phyloP scores from a whole-genome alignment of 1,139 yeast genomes.

The Saccharomyces hybrid region DNA sequence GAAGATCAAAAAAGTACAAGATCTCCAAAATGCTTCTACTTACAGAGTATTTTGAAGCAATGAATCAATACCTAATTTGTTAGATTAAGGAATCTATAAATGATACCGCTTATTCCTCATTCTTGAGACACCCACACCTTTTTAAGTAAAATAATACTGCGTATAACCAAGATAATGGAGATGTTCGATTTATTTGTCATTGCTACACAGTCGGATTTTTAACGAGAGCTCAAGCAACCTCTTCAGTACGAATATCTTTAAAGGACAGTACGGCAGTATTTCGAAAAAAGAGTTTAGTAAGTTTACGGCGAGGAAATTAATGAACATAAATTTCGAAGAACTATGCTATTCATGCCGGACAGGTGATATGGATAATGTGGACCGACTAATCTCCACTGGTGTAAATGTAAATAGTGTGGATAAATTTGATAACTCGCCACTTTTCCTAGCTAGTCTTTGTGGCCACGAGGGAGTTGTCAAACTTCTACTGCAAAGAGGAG shows the following conservation, averaged over 20 bases:
- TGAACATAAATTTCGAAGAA: conserved; percentile 23
- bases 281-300: not conserved
- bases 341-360: conserved; percentile 59
- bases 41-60: too few relatives aligned
- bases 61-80: too few relatives aligned
- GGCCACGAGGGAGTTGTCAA: conserved; percentile 62
- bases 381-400: conserved; percentile 48
- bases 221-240: too few relatives aligned
- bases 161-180: not conserved
- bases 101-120: not conserved
- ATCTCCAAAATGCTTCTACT: not conserved
- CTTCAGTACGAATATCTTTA: not conserved
- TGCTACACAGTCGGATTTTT: not conserved
- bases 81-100: not conserved
- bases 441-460: conserved; percentile 64
- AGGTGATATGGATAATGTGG: conserved; percentile 63
- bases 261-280: not conserved
- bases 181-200: not conserved
- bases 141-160: not conserved
- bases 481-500: conserved; percentile 56
- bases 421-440: conserved; percentile 67
- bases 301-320: not conserved
- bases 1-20: not conserved
- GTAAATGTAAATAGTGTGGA: conserved; percentile 57
- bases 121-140: not conserved